Base-by-base conservation (phyloP, 2,329 filamentous ascomycete genomes). In the Coniochaeta pulveracea region DNA sequence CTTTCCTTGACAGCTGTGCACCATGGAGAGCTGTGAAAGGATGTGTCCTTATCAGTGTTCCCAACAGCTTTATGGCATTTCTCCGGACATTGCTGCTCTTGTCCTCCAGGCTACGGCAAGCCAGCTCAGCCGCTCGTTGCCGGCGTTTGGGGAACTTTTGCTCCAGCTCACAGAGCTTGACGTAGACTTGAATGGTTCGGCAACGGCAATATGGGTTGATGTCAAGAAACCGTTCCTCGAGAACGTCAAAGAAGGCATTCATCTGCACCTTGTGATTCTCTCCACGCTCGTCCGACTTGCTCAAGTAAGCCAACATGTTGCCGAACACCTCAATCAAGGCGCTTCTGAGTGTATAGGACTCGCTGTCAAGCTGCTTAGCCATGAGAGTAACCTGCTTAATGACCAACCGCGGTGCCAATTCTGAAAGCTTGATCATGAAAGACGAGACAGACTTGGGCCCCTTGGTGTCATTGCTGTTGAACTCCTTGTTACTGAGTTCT, bases 321-420 rank as follows among this genome's bases (percentile, higher is more conserved):
- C 91, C 93, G 53, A 88, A 96, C 6, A 98, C 88, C 55, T 98
- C 91, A 38, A 98, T 93, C 32, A 98, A 72, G 4, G 91, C 85
- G 52, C 85, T 95, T 37, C 91, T 78, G 16, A 98, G 69, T 3
- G 89, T 93, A 55, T 96, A 93, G 6, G 91, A 93, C 74, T 98
- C 91, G 64, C 85, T 95, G 49, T 98, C 91, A 11, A 98, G 66
- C 46, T 96, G 80, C 55, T 95, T 96, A 9, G 89, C 86, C 21
- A 98, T 66, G 54, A 93, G 75, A 3, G 86, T 93, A 76, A 98
- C 94, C 54, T 98, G 89, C 60, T 94, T 95, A 49, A 95, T 94
- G 35, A 98, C 88, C 16, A 95, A 63, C 39, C 88, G 76, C 4
- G 93, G 91, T 3, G 84, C 82, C 38, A 98, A 68, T 53, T 96